A percentile compares a stretch with the other conserved stretches of the same genome.
phyloP scores from a whole-genome alignment of 805 yeast genomes.

The Hanseniaspora guilliermondii region DNA sequence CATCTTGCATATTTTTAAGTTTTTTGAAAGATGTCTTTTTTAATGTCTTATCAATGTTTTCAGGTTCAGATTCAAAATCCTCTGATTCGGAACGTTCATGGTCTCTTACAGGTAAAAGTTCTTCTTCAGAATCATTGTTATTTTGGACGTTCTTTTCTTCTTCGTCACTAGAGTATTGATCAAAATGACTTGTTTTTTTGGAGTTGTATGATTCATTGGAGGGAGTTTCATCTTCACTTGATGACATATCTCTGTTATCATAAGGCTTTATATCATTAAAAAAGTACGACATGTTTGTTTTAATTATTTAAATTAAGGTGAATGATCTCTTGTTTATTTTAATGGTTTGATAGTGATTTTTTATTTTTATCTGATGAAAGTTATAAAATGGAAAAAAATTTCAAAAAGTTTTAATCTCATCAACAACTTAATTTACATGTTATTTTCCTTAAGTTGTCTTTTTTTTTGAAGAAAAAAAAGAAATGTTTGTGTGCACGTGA shows the following conservation, averaged over 20 bases:
- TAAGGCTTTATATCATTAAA: conserved; percentile 13
- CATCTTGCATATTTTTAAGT: conserved; percentile 45
- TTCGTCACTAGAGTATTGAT: conserved; percentile 22
- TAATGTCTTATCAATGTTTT: conserved; percentile 31
- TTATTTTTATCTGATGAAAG: too few species aligned
- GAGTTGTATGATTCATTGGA: neutral
- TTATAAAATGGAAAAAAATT: neutral
- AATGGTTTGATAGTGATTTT: neutral
- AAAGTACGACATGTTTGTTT: conserved; percentile 13
- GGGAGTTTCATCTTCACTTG: conserved; percentile 9
- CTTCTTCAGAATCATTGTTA: conserved; percentile 11
- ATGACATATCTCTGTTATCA: conserved; percentile 13
- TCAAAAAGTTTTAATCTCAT: neutral
- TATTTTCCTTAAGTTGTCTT: too few species aligned
- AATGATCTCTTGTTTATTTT: neutral
- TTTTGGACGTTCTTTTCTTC: conserved; percentile 20
- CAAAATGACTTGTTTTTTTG: neutral
- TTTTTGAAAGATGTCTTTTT: conserved; percentile 45
- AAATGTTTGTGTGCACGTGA: neutral
- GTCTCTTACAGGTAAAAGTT: conserved; percentile 46
- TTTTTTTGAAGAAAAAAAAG: too few species aligned
- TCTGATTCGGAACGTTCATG: conserved; percentile 43
- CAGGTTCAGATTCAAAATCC: conserved; percentile 15
- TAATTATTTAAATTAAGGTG: neutral
- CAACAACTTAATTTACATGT: too few species aligned